phyloP scores from a whole-genome alignment of 2,329 filamentous ascomycete species.

The Gnomoniopsis smithogilvyi region DNA sequence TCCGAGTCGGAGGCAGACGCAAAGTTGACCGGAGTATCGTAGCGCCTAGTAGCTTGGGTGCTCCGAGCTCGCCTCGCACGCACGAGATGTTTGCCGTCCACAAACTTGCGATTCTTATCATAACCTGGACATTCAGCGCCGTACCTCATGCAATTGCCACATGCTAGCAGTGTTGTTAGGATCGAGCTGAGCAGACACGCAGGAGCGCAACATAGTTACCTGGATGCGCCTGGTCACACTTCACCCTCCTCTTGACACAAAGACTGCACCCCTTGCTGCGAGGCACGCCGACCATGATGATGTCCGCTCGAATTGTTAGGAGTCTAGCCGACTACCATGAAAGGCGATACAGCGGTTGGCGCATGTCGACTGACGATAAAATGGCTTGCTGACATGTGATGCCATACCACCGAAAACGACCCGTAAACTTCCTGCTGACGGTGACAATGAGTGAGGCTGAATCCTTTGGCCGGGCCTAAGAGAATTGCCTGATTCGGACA shows the following conservation, averaged over 20 bases:
- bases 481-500: neutral
- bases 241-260: slow-evolving; percentile 38
- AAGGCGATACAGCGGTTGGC: neutral
- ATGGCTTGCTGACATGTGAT: too few relatives aligned
- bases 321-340: neutral
- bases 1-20: neutral
- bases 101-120: slow-evolving; percentile 36
- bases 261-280: slow-evolving; percentile 36
- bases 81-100: slow-evolving; percentile 36
- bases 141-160: slow-evolving; percentile 37
- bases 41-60: slow-evolving; percentile 11
- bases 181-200: too few relatives aligned
- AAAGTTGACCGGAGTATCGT: slow-evolving; percentile 5
- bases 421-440: neutral
- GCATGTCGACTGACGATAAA: neutral
- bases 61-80: slow-evolving; percentile 23
- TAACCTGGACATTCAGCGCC: slow-evolving; percentile 38
- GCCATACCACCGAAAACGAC: too few relatives aligned
- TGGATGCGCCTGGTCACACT: slow-evolving; percentile 44
- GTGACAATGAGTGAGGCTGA: neutral
- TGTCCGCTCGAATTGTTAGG: too few relatives aligned
- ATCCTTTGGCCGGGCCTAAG: neutral
- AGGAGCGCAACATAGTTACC: slow-evolving; percentile 14
- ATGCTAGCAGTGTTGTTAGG: slow-evolving; percentile 18
- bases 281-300: slow-evolving; percentile 34